Evolutionary conservation across 495 filamentous ascomycete genomes (phyloP), one percentile per base, ranked within the genome.

Genomic region (Trichoderma parareesei): DNA sequence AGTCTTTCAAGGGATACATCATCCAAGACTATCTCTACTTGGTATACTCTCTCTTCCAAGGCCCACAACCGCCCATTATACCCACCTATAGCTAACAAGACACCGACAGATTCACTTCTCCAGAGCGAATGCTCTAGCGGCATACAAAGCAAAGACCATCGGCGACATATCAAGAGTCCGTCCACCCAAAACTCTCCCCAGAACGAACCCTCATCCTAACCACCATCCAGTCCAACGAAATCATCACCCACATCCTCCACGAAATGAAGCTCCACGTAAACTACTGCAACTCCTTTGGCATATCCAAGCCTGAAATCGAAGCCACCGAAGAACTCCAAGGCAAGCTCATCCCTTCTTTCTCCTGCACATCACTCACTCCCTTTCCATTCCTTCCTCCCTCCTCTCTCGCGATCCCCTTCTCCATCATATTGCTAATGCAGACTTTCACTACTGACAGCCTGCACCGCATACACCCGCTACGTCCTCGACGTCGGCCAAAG

Each of bases 11-110:
- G 73, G 79, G 88, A 60, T 97, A 96, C 70, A 79, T 97, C 49
- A 81, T 93, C 33, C 92, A 97, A 69, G 92, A 96, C 72, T 96
- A 96, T 73, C 76, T 96, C 40, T 97, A 91, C 69, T 78, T 97
- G 27, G 90, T 95, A 64, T 68, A 70, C 4, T n/a, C 62, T 33
- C n/a, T 37, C 46, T 5, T 38, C 46, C 46, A 9, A 60, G 1
- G 18, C 37, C 10, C 10, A 20, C 13, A 13, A 14, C 11, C 37
- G 40, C 18, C 1, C 16, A 40, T 60, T 42, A 18, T 35, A 3
- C 11, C n/a, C 5, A n/a, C 14, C 63, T 37, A 3, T 8, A 38
- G 14, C 44, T n/a, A 62, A 6, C 0, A 11, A 38, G 11, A 46
- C 38, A 67, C 37, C 27, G 20, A 8, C 65, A 92, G 90, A 81